Evolutionary conservation across 192 early-diverging fungal species (phyloP).

Genomic region (Entrophospora sp.): DNA sequence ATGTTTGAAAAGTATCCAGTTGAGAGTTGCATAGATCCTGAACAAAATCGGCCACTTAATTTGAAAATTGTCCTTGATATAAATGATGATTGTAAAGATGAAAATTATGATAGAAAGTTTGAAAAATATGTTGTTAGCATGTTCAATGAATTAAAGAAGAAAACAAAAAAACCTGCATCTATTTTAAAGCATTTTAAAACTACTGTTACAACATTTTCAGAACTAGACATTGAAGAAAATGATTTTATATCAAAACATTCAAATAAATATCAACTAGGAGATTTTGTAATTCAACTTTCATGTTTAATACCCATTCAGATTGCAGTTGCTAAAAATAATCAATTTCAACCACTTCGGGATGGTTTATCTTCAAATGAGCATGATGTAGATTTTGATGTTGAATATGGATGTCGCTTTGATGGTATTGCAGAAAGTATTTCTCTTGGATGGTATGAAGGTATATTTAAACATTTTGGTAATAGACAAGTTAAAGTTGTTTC

Average conservation of each 20-base stretch:
- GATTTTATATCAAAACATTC: too few species aligned
- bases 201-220: background rate
- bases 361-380: background rate
- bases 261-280: background rate
- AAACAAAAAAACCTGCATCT: background rate
- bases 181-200: background rate
- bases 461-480: slow-evolving; percentile 16
- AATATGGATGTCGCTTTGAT: background rate
- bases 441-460: slow-evolving; percentile 12
- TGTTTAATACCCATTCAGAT: slow-evolving; percentile 6
- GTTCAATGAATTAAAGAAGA: background rate
- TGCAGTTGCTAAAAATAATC: slow-evolving; percentile 11
- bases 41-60: background rate
- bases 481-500: slow-evolving; percentile 16
- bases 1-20: slow-evolving; percentile 10
- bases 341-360: background rate
- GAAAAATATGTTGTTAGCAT: background rate
- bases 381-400: background rate
- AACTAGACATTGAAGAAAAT: background rate
- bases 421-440: background rate
- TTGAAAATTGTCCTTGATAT: background rate
- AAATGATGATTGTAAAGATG: background rate
- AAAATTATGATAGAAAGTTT: background rate
- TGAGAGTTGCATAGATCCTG: background rate
- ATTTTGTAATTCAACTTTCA: slow-evolving; percentile 2